These are phyloP conservation scores for Saccharomycopsis oosterbeekiorum DNA, from an alignment of 805 yeast genomes.

Conservation along the genomic window DNA sequence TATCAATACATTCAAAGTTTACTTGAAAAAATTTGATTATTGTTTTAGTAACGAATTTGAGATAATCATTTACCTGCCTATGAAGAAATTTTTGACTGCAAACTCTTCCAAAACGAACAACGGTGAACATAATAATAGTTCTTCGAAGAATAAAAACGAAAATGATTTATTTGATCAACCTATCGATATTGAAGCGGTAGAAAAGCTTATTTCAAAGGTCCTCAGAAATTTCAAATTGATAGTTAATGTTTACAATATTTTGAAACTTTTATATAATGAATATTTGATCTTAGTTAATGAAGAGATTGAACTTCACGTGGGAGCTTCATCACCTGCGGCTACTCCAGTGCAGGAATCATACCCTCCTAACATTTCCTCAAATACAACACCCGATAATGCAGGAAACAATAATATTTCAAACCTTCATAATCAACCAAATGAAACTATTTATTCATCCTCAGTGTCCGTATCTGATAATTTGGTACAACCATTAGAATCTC, in stretches of 20 bases:
- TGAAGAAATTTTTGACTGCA: constrained; percentile 6
- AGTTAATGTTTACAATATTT: constrained; percentile 17
- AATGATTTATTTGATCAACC: not conserved
- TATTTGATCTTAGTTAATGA: constrained; percentile 17
- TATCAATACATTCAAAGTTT: constrained; percentile 14
- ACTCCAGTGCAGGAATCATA: not conserved
- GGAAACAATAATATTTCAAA: not conserved
- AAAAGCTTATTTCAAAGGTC: constrained; percentile 8
- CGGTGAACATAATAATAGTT: not conserved
- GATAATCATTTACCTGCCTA: constrained; percentile 8
- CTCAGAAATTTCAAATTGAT: constrained; percentile 16
- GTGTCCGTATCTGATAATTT: not conserved
- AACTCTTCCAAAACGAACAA: not conserved
- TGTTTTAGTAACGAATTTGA: constrained; percentile 16
- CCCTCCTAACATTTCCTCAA: not conserved
- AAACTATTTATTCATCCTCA: not conserved
- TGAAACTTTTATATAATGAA: constrained; percentile 17
- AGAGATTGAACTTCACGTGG: constrained; percentile 17
- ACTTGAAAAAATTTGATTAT: constrained; percentile 16
- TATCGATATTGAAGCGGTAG: constrained; percentile 9
- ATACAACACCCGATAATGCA: not conserved
- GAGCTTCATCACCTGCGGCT: constrained; percentile 10
- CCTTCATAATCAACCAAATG: not conserved
- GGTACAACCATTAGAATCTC: not conserved
- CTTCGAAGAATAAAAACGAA: not conserved